Evolutionary conservation across 768 basidiomycete genomes (phyloP), one percentile per base, ranked within the genome.

Genomic region (Candolleomyces eurysporus): DNA sequence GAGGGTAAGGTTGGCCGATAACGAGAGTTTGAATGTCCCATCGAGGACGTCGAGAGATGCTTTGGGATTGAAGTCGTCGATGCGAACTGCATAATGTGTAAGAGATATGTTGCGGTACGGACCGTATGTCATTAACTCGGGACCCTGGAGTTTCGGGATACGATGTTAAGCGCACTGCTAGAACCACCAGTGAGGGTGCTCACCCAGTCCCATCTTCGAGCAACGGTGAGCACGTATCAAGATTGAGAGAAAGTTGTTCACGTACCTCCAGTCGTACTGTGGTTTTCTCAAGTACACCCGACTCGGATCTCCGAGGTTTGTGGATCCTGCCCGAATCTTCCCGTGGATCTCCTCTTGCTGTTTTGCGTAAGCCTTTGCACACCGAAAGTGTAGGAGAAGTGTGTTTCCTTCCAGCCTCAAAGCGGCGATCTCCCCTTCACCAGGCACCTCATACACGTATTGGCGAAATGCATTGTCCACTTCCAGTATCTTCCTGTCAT

Each of bases 221-320:
- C 11, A 36, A 36, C 3, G 79, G 64, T n/a, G 10, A 21, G n/a
- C 11, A 43, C 21, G 9, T 13, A 7, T 11, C 2, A 50, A 21
- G 21, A 30, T 21, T 16, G 31, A 43, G 21, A 57, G 5, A 43
- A 54, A 36, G 63, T 49, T 64, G 59, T 62, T 60, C 26, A 73
- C 82, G 66, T 70, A 92, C 83, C 79, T 66, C 79, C 79, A 80
- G 64, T 90, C 87, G 75, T 93, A 95, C 67, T 92, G 90, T 0
- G 93, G 91, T 75, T 95, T 96, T 48, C 94, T 81, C 14, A 94
- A 84, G 68, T 94, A 93, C 5, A 96, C 78, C 14, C 94, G 79
- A 67, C 90, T 91, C 0, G 90, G 83, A 71, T 94, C 90, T 10
- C 94, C 94, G 3, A 87, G 75, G 66, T 86, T 86, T 3, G 78